phyloP scores from a whole-genome alignment of 768 basidiomycete species.

The Agaricus subrufescens region DNA sequence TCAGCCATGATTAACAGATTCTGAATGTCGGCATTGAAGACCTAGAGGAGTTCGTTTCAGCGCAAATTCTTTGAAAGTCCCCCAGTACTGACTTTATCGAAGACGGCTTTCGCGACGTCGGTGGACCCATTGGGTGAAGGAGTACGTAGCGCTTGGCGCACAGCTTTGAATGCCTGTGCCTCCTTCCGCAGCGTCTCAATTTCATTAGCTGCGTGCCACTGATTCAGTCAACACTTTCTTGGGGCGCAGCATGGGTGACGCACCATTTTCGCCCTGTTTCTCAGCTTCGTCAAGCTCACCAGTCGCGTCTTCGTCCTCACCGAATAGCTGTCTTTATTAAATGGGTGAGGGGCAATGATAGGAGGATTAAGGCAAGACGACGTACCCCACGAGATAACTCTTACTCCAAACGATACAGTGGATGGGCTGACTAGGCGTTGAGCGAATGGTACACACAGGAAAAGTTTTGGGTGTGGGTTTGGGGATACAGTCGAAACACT shows the following conservation, averaged over 20 bases:
- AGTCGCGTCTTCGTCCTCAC: constrained; percentile 81
- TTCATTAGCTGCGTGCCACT: constrained; percentile 62
- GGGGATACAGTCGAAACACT: constrained; percentile 95
- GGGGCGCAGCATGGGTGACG: constrained; percentile 12
- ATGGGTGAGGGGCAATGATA: constrained; percentile 4
- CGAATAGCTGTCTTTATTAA: constrained; percentile 76
- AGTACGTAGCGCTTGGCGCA: constrained; percentile 47
- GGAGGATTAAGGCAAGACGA: constrained; percentile 6
- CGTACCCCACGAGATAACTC: constrained; percentile 89
- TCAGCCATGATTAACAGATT: constrained; percentile 89
- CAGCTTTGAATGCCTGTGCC: constrained; percentile 80
- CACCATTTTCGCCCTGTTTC: constrained; percentile 91
- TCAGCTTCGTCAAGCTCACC: constrained; percentile 89
- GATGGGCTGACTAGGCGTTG: constrained; percentile 94
- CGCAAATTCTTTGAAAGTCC: neutral
- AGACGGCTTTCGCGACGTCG: constrained; percentile 65
- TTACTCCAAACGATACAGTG: constrained; percentile 99
- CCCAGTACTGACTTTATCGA: constrained; percentile 65
- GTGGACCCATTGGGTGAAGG: too few species aligned
- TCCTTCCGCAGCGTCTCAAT: constrained; percentile 88
- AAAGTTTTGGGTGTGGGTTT: constrained; percentile 93
- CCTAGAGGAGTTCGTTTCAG: constrained; percentile 38
- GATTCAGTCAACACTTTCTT: neutral
- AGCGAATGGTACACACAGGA: constrained; percentile 96
- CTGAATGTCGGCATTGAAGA: constrained; percentile 83